Evolutionary conservation across 495 filamentous ascomycete species (phyloP), one percentile per base, ranked within the genome.

Genomic region (Bacidia gigantensis): DNA sequence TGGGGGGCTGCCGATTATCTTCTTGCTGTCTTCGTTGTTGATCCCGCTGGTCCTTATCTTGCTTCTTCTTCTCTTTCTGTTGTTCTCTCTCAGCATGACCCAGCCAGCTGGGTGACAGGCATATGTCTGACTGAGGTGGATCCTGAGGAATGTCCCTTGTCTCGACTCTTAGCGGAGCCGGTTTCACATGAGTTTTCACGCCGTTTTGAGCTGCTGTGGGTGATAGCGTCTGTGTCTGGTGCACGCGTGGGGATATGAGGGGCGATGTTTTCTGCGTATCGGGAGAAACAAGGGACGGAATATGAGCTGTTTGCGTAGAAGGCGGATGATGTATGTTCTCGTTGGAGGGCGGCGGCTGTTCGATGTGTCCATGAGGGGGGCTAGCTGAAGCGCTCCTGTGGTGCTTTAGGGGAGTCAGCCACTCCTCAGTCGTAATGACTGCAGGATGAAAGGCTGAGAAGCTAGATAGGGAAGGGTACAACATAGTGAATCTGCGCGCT

Each of bases 71-170:
- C 18, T 62, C 60, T 42, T 51, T 58, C 46, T 46, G 51, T 24
- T 49, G 45, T 35, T 50, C 47, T 23, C 55, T 57, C 53, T 59
- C 57, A n/a, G 57, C 57, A 46, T 57, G 55, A 35, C 60, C 57
- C 7, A 57, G 60, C 60, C 60, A 60, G 29, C 57, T 62, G 12
- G 60, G 60, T 11, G 60, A 60, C 39, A 53, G 45, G 43, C 60
- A 62, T 46, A 62, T 60, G 47, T 58, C 57, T 11, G 26, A 26
- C 1, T 35, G 18, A 12, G 50, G 26, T 2, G 41, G 5, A 7
- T 52, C 48, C 1, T 54, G 44, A 10, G 24, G 26, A 18, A 44
- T 24, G 2, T 35, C 51, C 11, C 42, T 26, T 24, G 54, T 54
- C 11, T 53, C 52, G 23, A 46, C 17, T 14, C 26, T 42, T 24